phyloP scores from a whole-genome alignment of 352 stramenopile genomes.

The Globisporangium lucens region DNA sequence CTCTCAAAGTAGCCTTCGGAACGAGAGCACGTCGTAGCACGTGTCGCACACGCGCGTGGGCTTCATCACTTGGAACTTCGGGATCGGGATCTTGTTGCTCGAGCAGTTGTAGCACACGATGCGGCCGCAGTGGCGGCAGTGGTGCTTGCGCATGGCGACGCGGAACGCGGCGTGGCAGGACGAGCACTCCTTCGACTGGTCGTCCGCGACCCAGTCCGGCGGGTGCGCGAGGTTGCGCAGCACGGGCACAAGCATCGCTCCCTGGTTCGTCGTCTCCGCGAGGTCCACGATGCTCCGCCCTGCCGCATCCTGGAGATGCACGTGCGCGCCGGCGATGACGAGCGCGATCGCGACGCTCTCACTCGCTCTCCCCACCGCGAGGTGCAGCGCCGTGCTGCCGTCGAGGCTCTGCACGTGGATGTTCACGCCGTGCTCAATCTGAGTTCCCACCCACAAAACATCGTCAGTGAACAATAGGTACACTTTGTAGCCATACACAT shows the following conservation, averaged over 20 bases:
- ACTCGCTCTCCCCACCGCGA: constrained; percentile 72
- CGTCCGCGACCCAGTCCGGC: constrained; percentile 66
- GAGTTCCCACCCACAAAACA: neutral
- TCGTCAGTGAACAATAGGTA: neutral
- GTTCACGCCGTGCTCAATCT: constrained; percentile 79
- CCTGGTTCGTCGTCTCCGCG: constrained; percentile 78
- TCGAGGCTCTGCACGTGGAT: constrained; percentile 83
- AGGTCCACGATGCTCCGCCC: constrained; percentile 82
- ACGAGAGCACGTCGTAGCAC: constrained; percentile 82
- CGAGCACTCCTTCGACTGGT: constrained; percentile 67
- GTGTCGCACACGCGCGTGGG: constrained; percentile 77
- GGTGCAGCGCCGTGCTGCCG: constrained; percentile 78
- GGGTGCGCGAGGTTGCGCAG: constrained; percentile 66
- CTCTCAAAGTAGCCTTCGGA: constrained; percentile 68
- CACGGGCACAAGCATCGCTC: constrained; percentile 75
- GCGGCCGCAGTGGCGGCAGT: constrained; percentile 81
- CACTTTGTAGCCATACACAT: neutral
- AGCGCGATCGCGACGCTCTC: constrained; percentile 69
- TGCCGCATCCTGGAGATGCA: constrained; percentile 77
- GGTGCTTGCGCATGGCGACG: constrained; percentile 81
- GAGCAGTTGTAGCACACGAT: constrained; percentile 87
- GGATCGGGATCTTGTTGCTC: constrained; percentile 79
- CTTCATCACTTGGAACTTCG: constrained; percentile 78
- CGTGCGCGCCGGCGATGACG: constrained; percentile 68
- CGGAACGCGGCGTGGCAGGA: constrained; percentile 73